Base-by-base conservation (phyloP, 441 rosid genomes). In the Populus hybrid region DNA sequence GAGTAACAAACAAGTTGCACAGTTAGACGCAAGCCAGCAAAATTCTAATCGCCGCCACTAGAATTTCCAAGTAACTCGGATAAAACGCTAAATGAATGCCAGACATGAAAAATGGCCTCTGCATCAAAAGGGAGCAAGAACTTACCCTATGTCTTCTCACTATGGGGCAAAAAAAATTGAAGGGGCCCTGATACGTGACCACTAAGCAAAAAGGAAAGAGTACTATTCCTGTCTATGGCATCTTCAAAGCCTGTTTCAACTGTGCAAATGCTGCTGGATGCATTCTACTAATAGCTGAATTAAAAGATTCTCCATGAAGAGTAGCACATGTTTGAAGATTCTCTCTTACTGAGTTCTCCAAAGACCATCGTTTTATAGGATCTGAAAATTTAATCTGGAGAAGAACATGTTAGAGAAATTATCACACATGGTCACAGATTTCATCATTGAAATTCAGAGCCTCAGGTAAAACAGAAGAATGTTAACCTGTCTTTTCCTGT, bases 231-330 rank as follows among this genome's bases (percentile, higher is more conserved):
- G 32, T 67, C 90, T 93, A 94, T 3, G 87, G 88, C 87, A 96
- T 89, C 90, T 94, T 94, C 84, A 94, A 83, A 32, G 97, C 99
- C 85, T 93, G 93, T 85, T 97, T 94, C 88, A 97, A 83, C 83
- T 94, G 98, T 68, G 94, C 85, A 72, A 94, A 83, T 76, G 98
- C 89, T 7, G 99, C 80, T 21, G 98, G 92, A 83, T 94, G 98
- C 89, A 97, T 94, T 82, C 94, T 88, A 79, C 87, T 71, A 18
- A 94, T 90, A 73, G 92, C 89, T 40, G 93, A 82, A 83, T 92
- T 88, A 69, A 96, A 97, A 42, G 95, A 87, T 79, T 94, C 97
- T 40, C 98, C 98, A 71, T 97, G 99, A 79, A 97, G 88, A 64
- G 89, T 78, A 32, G 94, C 86, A 84, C 98, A 97, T 16, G 91